Evolutionary conservation across 768 basidiomycete genomes (phyloP).

Genomic region (Suillus lakei): DNA sequence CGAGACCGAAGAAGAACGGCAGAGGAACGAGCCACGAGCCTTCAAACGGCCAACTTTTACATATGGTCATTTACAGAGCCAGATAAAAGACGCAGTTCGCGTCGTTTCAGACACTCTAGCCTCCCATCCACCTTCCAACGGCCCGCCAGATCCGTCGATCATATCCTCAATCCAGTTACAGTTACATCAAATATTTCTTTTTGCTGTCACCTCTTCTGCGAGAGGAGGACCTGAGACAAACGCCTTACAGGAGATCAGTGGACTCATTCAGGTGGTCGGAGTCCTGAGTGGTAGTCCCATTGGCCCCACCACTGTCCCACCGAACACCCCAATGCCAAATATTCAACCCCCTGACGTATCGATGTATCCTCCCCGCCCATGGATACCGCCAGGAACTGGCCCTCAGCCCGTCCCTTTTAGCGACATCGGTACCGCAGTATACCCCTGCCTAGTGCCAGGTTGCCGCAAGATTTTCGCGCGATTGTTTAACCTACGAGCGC

Average conservation of each 20-base stretch:
- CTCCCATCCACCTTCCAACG: constrained; percentile 38
- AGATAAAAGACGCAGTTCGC: constrained; percentile 64
- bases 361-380: constrained; percentile 37
- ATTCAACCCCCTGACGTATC: constrained; percentile 33
- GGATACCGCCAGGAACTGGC: constrained; percentile 29
- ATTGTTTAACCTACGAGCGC: constrained; percentile 70
- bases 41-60: constrained; percentile 53
- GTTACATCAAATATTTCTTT: constrained; percentile 79
- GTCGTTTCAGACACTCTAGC: constrained; percentile 56
- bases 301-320: constrained; percentile 43
- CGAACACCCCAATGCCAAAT: constrained; percentile 23
- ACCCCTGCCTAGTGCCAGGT: constrained; percentile 69
- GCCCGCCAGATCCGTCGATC: constrained; percentile 56
- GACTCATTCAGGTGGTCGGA: constrained; percentile 83
- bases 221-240: constrained; percentile 56
- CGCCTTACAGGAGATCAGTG: constrained; percentile 73
- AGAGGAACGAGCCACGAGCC: constrained; percentile 30
- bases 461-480: constrained; percentile 75
- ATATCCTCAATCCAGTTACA: constrained; percentile 74
- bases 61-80: constrained; percentile 54
- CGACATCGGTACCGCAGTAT: constrained; percentile 77
- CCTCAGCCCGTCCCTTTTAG: constrained; percentile 32
- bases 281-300: constrained; percentile 82
- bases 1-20: constrained; percentile 42
- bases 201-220: constrained; percentile 72